Conservation (phyloP, 2,329 filamentous ascomycete species). For the Botrytis squamosa region DNA sequence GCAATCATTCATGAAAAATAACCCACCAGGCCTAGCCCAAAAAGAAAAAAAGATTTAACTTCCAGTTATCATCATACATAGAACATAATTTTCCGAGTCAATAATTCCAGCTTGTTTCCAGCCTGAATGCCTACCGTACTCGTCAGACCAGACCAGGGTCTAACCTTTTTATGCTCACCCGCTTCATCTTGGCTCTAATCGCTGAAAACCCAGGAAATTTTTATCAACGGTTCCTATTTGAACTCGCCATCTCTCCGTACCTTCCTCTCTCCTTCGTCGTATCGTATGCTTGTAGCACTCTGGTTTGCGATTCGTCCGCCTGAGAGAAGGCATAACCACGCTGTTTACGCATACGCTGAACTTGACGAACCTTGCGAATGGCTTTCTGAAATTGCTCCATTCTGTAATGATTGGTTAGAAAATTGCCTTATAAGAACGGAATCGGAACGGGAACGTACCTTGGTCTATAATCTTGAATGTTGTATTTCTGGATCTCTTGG, state of each 20-base stretch:
- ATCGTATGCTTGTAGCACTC: constrained; percentile 95
- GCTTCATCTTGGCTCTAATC: background rate
- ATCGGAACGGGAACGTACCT: constrained; percentile 56
- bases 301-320: constrained; percentile 92
- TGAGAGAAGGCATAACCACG: constrained; percentile 97
- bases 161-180: background rate
- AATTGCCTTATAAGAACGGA: constrained; percentile 26
- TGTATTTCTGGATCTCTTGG: constrained; percentile 99
- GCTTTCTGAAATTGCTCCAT: constrained; percentile 99
- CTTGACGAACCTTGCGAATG: constrained; percentile 95
- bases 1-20: constrained; percentile 10
- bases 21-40: constrained; percentile 11
- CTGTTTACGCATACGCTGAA: constrained; percentile 99
- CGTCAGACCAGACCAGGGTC: constrained; percentile 12
- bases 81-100: constrained; percentile 12
- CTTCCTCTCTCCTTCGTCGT: constrained; percentile 87
- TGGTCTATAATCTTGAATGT: constrained; percentile 97
- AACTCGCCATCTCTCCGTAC: constrained; percentile 84
- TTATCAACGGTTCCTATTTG: constrained; percentile 22
- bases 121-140: background rate
- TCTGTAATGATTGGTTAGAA: constrained; percentile 45
- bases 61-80: constrained; percentile 18
- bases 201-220: background rate
- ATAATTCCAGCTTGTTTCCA: background rate
- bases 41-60: constrained; percentile 15